Base-by-base conservation (phyloP, 176 grass and related monocot species). In the Cenchrus purpureus region DNA sequence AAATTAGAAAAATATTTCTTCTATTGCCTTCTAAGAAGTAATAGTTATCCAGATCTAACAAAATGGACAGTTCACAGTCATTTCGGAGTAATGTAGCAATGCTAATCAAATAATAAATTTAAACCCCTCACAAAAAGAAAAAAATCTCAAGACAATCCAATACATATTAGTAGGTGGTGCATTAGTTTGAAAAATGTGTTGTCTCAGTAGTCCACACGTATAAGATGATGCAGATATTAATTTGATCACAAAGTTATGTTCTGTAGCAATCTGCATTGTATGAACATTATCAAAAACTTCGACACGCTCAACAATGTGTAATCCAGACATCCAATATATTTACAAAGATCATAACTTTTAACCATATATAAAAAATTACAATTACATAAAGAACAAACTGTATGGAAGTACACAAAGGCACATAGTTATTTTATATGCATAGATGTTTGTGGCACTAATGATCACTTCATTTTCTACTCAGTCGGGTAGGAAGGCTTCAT, bases 401-500 rank as follows among this genome's bases (percentile, higher is more conserved):
- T 64, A 31, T 64, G 11, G 2, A 11, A 11, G 59, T 28, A 4
- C n/a, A 28, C 2, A 28, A 11, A 1, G n/a, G 2, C 3, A 5
- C 22, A 28, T 11, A 29, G 9, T 62, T 28, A 64, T 64, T 31
- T 25, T 31, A 64, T 31, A 64, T 64, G 61, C 22, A 13, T 12
- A 64, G 11, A 31, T 64, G 10, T 12, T 64, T 29, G 22, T 12
- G 22, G 20, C 59, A 62, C 9, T 28, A 62, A 10, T 22, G 22
- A 28, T 11, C 10, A 1, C 61, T 13, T 31, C 10, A 5, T 64
- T 63, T 62, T 64, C 32, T 86, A 88, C 2, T 65, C 74, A 4
- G 80, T 88, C 4, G 86, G 86, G 74, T 88, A 88, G 48, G 86
- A 88, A 17, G 80, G 53, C 57, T 79, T 59, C 81, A 79, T 84